Conservation (phyloP, 495 filamentous ascomycete species). For the Daldinia childiae region DNA sequence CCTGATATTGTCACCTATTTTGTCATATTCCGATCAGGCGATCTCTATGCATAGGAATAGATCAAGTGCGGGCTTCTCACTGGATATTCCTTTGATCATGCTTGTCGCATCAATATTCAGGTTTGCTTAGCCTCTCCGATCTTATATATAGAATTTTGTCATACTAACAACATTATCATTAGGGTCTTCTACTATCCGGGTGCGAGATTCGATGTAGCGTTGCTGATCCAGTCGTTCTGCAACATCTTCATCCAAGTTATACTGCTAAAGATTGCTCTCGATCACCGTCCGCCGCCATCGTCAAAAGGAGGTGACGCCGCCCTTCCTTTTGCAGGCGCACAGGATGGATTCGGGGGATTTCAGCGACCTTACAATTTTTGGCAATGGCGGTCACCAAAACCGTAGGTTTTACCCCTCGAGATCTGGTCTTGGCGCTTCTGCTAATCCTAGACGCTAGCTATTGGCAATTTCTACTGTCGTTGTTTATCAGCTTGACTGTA, state of each 20-base stretch:
- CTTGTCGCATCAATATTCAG: conserved; percentile 91
- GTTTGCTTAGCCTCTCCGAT: conserved; percentile 56
- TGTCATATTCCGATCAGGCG: conserved; percentile 92
- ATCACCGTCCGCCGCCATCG: conserved; percentile 76
- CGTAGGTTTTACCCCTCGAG: conserved; percentile 54
- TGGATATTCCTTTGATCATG: conserved; percentile 97
- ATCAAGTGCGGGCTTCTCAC: conserved; percentile 85
- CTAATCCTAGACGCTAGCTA: conserved; percentile 64
- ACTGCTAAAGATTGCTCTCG: conserved; percentile 88
- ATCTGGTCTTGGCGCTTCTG: not conserved
- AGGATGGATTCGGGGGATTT: conserved; percentile 61
- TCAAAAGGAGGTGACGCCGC: conserved; percentile 65
- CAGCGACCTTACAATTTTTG: conserved; percentile 88
- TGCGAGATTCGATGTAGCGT: conserved; percentile 78
- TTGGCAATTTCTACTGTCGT: conserved; percentile 84
- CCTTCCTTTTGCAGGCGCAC: conserved; percentile 63
- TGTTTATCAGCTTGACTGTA: conserved; percentile 69
- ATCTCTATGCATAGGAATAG: conserved; percentile 82
- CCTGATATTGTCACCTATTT: conserved; percentile 82
- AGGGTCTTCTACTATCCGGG: conserved; percentile 96
- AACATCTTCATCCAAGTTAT: conserved; percentile 86
- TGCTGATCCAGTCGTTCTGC: conserved; percentile 85
- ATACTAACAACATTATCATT: conserved; percentile 25
- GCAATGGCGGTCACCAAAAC: conserved; percentile 86
- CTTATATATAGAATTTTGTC: not conserved